phyloP scores from a whole-genome alignment of 148 eudicot genomes.

The Heliamphora exappendiculata region DNA sequence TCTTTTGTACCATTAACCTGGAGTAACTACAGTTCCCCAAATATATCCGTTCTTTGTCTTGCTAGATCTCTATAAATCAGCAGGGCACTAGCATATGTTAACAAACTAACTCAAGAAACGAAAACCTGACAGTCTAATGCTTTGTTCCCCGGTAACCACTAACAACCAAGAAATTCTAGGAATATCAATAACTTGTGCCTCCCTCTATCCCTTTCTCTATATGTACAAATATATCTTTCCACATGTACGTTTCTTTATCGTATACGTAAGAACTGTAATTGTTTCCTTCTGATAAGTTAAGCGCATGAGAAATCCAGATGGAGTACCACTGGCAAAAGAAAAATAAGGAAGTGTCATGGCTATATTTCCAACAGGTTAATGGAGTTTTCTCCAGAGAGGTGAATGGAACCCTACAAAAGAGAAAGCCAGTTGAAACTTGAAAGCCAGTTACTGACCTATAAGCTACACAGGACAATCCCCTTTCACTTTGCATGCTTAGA shows the following conservation, averaged over 20 bases:
- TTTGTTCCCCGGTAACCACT: not conserved
- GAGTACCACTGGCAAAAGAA: not conserved
- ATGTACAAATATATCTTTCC: not conserved
- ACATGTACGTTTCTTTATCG: not conserved
- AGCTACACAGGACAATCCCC: not conserved
- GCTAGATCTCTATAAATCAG: too few species aligned
- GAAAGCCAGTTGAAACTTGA: not conserved
- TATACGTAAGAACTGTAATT: not conserved
- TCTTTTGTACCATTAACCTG: not conserved
- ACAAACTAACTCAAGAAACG: not conserved
- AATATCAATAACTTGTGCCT: not conserved
- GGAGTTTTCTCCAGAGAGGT: not conserved
- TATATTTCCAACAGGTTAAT: not conserved
- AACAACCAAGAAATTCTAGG: not conserved
- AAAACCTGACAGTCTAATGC: not conserved
- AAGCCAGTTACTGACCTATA: not conserved
- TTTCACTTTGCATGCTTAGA: not conserved
- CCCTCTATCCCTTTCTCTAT: not conserved
- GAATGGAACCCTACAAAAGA: not conserved
- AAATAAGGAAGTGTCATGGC: not conserved
- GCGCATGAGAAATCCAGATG: not conserved
- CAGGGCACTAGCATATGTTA: not conserved
- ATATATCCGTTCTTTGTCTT: too few species aligned
- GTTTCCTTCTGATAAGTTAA: not conserved
- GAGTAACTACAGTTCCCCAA: not conserved